These are phyloP conservation scores for Thalassiosira hispida DNA, from an alignment of 352 stramenopile genomes.

Conservation along the genomic window DNA sequence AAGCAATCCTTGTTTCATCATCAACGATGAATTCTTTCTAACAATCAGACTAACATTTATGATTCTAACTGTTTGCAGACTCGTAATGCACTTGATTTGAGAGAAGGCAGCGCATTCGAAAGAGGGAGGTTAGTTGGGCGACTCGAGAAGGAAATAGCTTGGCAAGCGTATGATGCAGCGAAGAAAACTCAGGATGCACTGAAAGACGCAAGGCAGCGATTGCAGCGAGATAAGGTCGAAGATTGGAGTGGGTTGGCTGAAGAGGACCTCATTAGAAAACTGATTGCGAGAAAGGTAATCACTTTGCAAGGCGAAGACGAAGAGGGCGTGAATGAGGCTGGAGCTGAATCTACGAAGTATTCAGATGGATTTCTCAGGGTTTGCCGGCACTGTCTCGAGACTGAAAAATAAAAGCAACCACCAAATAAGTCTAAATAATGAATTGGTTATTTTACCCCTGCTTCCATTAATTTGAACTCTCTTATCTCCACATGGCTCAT, in stretches of 20 bases:
- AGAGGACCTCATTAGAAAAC: conserved; percentile 58
- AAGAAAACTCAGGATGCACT: conserved; percentile 47
- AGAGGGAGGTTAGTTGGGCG: conserved; percentile 67
- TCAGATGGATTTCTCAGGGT: conserved; percentile 26
- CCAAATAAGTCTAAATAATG: not conserved
- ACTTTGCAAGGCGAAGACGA: conserved; percentile 9
- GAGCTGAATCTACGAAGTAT: conserved; percentile 4
- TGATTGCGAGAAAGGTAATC: conserved; percentile 55
- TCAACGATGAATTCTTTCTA: not conserved
- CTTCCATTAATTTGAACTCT: no score
- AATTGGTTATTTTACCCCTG: no score
- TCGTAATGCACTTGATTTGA: conserved; percentile 46
- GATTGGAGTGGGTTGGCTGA: conserved; percentile 72
- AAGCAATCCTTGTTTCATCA: conserved; percentile 13
- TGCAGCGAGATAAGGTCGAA: conserved; percentile 35
- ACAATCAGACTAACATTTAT: conserved; percentile 1
- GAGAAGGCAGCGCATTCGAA: conserved; percentile 60
- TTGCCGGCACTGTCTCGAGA: conserved; percentile 18
- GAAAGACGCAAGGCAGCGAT: conserved; percentile 37
- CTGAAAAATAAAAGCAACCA: not conserved
- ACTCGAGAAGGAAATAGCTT: conserved; percentile 75
- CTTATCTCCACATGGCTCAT: no score
- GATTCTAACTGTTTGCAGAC: conserved; percentile 20
- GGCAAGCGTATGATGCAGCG: conserved; percentile 61
- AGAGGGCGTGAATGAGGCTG: not conserved